Conservation (phyloP, 2,329 filamentous ascomycete species). For the Cladosporium austrohemisphaericum region DNA sequence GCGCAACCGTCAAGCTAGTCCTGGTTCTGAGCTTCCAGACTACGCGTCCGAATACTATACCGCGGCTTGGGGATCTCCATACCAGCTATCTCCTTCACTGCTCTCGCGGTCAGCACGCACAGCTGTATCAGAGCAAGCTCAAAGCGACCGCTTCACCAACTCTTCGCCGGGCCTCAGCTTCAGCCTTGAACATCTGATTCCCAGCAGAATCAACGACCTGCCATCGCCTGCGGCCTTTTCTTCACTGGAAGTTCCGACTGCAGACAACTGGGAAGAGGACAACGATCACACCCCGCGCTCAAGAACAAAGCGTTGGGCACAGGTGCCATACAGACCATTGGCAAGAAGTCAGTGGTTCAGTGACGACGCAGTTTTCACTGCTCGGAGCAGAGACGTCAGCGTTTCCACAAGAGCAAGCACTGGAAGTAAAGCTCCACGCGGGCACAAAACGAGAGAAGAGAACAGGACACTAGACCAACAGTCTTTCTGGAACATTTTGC, state of each 20-base stretch:
- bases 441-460: conserved; percentile 40
- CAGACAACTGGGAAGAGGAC: conserved; percentile 20
- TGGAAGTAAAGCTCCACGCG: conserved; percentile 9
- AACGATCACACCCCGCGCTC: conserved; percentile 29
- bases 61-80: conserved; percentile 89
- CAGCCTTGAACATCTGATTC: conserved; percentile 34
- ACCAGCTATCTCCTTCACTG: conserved; percentile 60
- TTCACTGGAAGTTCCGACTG: conserved; percentile 12
- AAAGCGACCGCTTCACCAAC: conserved; percentile 27
- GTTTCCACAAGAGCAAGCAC: conserved; percentile 16
- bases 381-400: conserved; percentile 13
- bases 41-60: conserved; percentile 49
- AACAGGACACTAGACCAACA: conserved; percentile 50
- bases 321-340: conserved; percentile 39
- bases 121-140: conserved; percentile 29
- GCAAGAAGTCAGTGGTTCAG: conserved; percentile 84
- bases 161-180: conserved; percentile 31
- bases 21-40: conserved; percentile 19
- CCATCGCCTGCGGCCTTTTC: conserved; percentile 18
- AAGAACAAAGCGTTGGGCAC: conserved; percentile 32
- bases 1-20: conserved; percentile 3
- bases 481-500: conserved; percentile 45
- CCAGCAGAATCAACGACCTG: conserved; percentile 28
- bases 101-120: conserved; percentile 30
- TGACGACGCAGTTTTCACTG: conserved; percentile 66